Percentiles rank a stretch among this genome's conserved stretches.
Conservation (phyloP, 305 asterid genomes). For the Fraxinus albicans region DNA sequence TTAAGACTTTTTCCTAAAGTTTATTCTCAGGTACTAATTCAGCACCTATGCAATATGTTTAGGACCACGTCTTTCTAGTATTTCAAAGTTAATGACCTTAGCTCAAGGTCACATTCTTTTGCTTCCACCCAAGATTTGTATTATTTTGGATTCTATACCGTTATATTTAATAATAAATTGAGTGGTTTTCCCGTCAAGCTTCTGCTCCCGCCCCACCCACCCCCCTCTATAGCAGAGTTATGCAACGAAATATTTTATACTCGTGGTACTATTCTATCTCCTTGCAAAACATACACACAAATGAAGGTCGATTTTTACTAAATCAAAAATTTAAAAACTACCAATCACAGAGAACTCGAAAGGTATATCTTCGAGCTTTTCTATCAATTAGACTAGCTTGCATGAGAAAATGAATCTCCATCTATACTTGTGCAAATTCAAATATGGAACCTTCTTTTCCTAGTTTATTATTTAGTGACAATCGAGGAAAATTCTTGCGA, state of each 20-base stretch:
- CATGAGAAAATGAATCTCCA: too few relatives aligned
- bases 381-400: too few relatives aligned
- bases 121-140: slow-evolving; percentile 17
- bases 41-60: slow-evolving; percentile 29
- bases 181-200: neutral
- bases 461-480: too few relatives aligned
- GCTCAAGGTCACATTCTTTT: slow-evolving; percentile 66
- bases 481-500: too few relatives aligned
- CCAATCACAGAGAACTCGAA: neutral
- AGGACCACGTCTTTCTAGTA: slow-evolving; percentile 26
- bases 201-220: neutral
- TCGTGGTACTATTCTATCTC: neutral
- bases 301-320: neutral
- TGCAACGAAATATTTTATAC: too few relatives aligned
- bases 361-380: too few relatives aligned
- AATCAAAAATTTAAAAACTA: neutral
- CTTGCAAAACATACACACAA: neutral
- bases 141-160: neutral
- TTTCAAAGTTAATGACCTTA: slow-evolving; percentile 45
- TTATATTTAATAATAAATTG: neutral
- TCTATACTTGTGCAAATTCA: too few relatives aligned
- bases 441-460: too few relatives aligned
- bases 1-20: slow-evolving; percentile 19
- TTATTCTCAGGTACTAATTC: slow-evolving; percentile 26
- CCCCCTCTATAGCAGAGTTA: too few relatives aligned